Percentiles rank a stretch among this genome's conserved stretches.
Conservation (phyloP, 1,284 basidiomycete species). For the Mycena citricolor region DNA sequence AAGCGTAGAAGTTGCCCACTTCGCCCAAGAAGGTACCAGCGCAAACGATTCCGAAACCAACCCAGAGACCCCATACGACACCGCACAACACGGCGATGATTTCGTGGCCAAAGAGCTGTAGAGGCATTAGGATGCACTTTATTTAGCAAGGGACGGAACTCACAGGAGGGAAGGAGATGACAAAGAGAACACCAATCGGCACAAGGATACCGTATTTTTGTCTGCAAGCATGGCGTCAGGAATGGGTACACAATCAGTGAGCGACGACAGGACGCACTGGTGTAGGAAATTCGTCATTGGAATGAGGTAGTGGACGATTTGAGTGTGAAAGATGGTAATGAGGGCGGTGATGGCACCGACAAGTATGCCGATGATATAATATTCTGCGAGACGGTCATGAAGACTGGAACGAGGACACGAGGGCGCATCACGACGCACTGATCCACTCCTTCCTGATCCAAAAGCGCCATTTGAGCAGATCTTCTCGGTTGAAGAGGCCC, state of each 20-base stretch:
- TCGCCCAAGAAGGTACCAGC: conserved; percentile 69
- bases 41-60: conserved; percentile 66
- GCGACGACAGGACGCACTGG: conserved; percentile 38
- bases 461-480: conserved; percentile 42
- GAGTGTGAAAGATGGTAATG: conserved; percentile 61
- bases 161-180: conserved; percentile 78
- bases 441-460: conserved; percentile 51
- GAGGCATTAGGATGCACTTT: conserved; percentile 2
- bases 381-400: conserved; percentile 41
- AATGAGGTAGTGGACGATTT: conserved; percentile 66
- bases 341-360: conserved; percentile 51
- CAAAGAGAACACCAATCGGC: conserved; percentile 76
- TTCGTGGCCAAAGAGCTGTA: conserved; percentile 75
- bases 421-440: conserved; percentile 38
- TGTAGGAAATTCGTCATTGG: conserved; percentile 67
- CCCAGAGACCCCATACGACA: conserved; percentile 73
- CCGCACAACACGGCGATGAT: conserved; percentile 74
- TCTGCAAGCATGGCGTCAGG: too few relatives aligned
- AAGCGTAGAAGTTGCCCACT: conserved; percentile 72
- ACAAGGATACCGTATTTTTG: conserved; percentile 71
- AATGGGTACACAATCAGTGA: conserved; percentile 10
- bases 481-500: conserved; percentile 44
- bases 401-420: conserved; percentile 3
- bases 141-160: conserved; percentile 23
- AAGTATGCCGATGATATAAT: conserved; percentile 43